A percentile compares a stretch with the other conserved stretches of the same genome.
These are phyloP conservation scores for Scutellaria galericulata DNA, from an alignment of 257 asterid species.

Conservation along the genomic window DNA sequence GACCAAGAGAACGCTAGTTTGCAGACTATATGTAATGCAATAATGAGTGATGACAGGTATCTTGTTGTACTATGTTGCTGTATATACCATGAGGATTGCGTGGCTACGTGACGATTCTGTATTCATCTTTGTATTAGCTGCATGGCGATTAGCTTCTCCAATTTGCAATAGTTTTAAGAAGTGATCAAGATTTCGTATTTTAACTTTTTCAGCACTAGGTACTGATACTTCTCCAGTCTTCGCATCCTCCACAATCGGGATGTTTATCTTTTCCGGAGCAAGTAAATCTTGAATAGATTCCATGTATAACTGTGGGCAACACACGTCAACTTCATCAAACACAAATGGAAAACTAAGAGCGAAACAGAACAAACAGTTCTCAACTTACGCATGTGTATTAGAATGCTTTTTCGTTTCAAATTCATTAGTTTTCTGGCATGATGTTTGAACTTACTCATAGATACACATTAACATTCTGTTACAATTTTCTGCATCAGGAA, in stretches of 20 bases:
- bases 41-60: too few relatives aligned
- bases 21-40: not conserved
- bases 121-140: slow-evolving; percentile 89
- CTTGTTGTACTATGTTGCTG: not conserved
- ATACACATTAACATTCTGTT: not conserved
- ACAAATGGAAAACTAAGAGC: slow-evolving; percentile 14
- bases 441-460: not conserved
- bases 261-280: slow-evolving; percentile 79
- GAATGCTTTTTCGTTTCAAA: not conserved
- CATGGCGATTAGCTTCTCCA: slow-evolving; percentile 90
- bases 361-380: not conserved
- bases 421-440: not conserved
- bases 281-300: slow-evolving; percentile 95
- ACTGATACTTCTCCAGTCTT: slow-evolving; percentile 84
- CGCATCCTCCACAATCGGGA: slow-evolving; percentile 83
- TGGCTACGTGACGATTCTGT: slow-evolving; percentile 95
- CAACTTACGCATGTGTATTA: not conserved
- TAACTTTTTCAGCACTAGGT: slow-evolving; percentile 73
- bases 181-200: slow-evolving; percentile 70
- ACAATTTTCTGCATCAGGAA: not conserved
- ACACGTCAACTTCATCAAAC: slow-evolving; percentile 21
- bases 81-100: slow-evolving; percentile 83
- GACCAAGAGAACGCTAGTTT: slow-evolving; percentile 13
- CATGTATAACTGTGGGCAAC: slow-evolving; percentile 67
- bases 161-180: slow-evolving; percentile 69